A percentile compares a stretch with the other conserved stretches of the same genome.
phyloP scores from a whole-genome alignment of 176 grass and related monocot species.

The Areca catechu region DNA sequence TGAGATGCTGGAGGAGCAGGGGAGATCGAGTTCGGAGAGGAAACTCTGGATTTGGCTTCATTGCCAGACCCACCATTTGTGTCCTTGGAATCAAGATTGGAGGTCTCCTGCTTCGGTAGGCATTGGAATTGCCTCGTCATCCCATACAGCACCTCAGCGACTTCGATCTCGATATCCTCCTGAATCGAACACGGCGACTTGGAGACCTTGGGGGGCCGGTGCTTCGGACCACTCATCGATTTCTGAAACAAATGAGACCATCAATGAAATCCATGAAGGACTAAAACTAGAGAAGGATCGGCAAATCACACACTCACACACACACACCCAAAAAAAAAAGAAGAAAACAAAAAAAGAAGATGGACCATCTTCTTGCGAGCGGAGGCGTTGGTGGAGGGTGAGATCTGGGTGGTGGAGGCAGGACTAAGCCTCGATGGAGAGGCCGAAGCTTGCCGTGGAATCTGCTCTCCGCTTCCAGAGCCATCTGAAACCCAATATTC shows the following conservation, averaged over 20 bases:
- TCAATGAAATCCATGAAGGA: slow-evolving; percentile 2
- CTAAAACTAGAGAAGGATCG: slow-evolving; percentile 5
- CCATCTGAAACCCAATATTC: slow-evolving; percentile 45
- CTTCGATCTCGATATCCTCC: slow-evolving; percentile 82
- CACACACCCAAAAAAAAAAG: too few species aligned
- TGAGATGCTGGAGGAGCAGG: slow-evolving; percentile 15
- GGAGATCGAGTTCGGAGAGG: slow-evolving; percentile 40
- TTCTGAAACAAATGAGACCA: slow-evolving; percentile 36
- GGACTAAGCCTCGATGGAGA: slow-evolving; percentile 23
- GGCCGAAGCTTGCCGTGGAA: slow-evolving; percentile 55
- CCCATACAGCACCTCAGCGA: slow-evolving; percentile 92
- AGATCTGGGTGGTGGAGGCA: slow-evolving; percentile 46
- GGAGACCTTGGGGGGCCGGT: slow-evolving; percentile 37
- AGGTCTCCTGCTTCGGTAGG: slow-evolving; percentile 46
- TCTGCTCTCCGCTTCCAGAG: slow-evolving; percentile 38
- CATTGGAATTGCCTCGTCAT: slow-evolving; percentile 71
- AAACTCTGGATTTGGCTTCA: slow-evolving; percentile 62
- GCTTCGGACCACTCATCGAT: slow-evolving; percentile 30
- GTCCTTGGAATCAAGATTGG: slow-evolving; percentile 54
- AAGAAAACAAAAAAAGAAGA: not conserved
- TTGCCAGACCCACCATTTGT: not conserved
- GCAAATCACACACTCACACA: not conserved
- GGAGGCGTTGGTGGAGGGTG: slow-evolving; percentile 47
- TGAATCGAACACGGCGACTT: slow-evolving; percentile 78
- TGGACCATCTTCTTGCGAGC: slow-evolving; percentile 69